Evolutionary conservation across 2,329 filamentous ascomycete genomes (phyloP), one percentile per base, ranked within the genome.

Genomic region (Achaetomium macrosporum): DNA sequence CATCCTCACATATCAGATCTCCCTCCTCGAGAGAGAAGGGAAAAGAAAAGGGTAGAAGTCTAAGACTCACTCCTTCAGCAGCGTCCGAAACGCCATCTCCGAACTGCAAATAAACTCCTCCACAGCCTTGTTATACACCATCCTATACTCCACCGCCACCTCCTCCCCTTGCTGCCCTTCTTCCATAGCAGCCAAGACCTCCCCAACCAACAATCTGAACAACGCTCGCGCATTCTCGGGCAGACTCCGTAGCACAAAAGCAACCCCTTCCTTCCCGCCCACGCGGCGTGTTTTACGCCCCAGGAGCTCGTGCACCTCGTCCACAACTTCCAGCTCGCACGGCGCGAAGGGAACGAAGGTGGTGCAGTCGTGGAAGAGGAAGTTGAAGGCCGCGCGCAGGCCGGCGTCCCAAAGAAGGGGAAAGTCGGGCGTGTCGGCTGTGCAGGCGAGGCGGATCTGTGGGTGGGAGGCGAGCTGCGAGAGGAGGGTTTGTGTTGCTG

Each of bases 81-180:
- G 69, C 25, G 91, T 96, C 56, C 93, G 80, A 73, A 97, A 97
- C 57, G 89, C 90, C 80, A 97, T 90, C 72, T 97, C 93, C 55
- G 88, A 96, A 62, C 88, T 93, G 68, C 92, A 96, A 46, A 99
- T 93, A 68, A 99, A 97, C 65, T 96, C 90, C 70, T 96, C 91
- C 5, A 92, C 87, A 2, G 93, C 91, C 73, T 96, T 96, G 67
- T 95, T 90, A 66, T 97, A 99, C 59, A 99, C 70, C 61, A 90
- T 85, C 19, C 90, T 79, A 67, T 96, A 97, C 71, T 97, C 92
- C 15, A 99, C 83, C 0, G 88, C 90, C 2, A 82, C 76, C 33
- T 79, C 78, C 54, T 83, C 82, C 9, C 75, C 76, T 2, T 43
- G 71, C 74, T 75, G 16, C 81, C 25, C 25, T 25, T 53, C 79